These are phyloP conservation scores for Cladorrhinum sp. DNA, from an alignment of 2,329 filamentous ascomycete species.

Conservation along the genomic window DNA sequence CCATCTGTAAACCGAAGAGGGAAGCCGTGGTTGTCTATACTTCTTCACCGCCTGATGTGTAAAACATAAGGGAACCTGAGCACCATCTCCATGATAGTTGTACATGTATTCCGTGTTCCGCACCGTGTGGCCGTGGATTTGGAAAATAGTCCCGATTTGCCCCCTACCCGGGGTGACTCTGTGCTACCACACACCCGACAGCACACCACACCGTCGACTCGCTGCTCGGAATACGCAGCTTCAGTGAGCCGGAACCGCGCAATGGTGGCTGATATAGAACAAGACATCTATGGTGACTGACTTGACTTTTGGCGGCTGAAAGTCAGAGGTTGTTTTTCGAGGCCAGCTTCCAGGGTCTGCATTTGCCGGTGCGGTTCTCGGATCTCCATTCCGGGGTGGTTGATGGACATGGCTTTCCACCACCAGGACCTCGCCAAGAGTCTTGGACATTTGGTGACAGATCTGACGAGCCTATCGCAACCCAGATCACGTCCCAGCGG, in stretches of 20 bases:
- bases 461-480: slow-evolving; percentile 28
- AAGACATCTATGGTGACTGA: too few species aligned
- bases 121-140: not conserved
- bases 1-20: slow-evolving; percentile 5
- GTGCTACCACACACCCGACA: not conserved
- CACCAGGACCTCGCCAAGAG: slow-evolving; percentile 4
- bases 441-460: slow-evolving; percentile 14
- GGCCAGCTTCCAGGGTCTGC: not conserved
- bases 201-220: too few species aligned
- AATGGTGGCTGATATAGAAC: too few species aligned
- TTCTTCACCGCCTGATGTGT: slow-evolving; percentile 16
- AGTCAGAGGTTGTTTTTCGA: not conserved
- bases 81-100: not conserved
- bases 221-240: too few species aligned
- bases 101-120: not conserved
- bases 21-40: not conserved
- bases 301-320: not conserved
- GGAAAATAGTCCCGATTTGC: not conserved
- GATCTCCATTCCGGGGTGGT: slow-evolving; percentile 3
- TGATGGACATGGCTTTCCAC: not conserved
- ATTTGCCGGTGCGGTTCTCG: slow-evolving; percentile 5
- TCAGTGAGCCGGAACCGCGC: too few species aligned
- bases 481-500: not conserved
- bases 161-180: not conserved
- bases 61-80: slow-evolving; percentile 4